Base-by-base conservation (phyloP, 257 asterid genomes). In the Solanum virginianum region DNA sequence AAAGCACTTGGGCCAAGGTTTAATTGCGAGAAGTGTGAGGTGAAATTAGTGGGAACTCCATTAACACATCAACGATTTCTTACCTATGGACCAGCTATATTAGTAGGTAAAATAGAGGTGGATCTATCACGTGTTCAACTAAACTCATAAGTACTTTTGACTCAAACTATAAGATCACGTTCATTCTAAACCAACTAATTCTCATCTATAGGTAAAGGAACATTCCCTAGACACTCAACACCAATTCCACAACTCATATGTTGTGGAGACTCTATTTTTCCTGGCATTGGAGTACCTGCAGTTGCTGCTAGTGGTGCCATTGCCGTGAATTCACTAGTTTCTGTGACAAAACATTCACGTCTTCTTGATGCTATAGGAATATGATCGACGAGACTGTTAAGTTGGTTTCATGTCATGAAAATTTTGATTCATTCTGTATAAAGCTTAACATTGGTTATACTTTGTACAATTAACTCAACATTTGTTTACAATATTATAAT, bases 301-400 rank as follows among this genome's bases (percentile, higher is more conserved):
- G 99, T 94, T 88, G 99, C 98, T 41, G 98, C 99, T 47, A 94
- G 99, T 90, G 99, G 99, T 70, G 98, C 99, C 88, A 96, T 96
- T 80, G 99, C 94, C 62, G 99, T 98, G 8, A 96, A 96, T 70
- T 87, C 98, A 24, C 93, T 96, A 1, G 99, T 96, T 88, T 93
- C 99, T 4, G 98, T 96, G 63, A 87, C 97, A 80, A 92, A 93
- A 86, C 99, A 94, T 86, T 89, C 97, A 0, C 91, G 92, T 72
- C 98, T 96, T 87, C 98, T 96, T 74, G 99, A 96, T 86, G 98
- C 99, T 75, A 88, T 96, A 0, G 98, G 98, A 29, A 90, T 96
- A 88, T 95, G 85, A 63, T 24, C 0, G 1, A 85, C 1, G 22
- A 16, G 75, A 32, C 26, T 65, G 49, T 47, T 4, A 74, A 74